Evolutionary conservation across 2,329 filamentous ascomycete species (phyloP).

Genomic region (Penicillium hordei): DNA sequence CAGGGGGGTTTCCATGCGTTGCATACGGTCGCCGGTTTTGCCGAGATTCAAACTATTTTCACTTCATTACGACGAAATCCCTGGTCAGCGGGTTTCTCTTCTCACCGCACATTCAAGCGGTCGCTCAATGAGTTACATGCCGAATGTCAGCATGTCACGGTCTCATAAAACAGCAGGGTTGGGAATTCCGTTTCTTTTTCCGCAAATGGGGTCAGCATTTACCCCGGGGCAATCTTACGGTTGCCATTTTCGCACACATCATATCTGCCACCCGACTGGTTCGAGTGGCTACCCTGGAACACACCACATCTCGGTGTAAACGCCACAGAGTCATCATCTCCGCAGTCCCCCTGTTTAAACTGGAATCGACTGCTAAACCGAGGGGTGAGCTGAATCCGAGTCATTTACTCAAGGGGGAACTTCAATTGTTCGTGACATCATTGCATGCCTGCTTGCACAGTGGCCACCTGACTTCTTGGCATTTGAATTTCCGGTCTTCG

Average conservation of each 20-base stretch:
- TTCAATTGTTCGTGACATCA: constrained; percentile 31
- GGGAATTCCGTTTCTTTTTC: neutral
- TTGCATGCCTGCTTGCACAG: constrained; percentile 26
- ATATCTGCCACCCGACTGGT: constrained; percentile 22
- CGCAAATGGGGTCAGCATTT: constrained; percentile 1
- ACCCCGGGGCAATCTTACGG: constrained; percentile 4
- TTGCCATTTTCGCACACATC: constrained; percentile 17
- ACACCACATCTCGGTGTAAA: constrained; percentile 2
- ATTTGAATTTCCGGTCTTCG: constrained; percentile 11
- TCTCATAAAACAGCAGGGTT: constrained; percentile 2
- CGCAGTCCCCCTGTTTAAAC: constrained; percentile 13
- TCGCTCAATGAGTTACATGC: constrained; percentile 1
- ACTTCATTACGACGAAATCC: constrained; percentile 7
- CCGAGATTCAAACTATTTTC: constrained; percentile 5
- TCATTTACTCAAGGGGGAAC: constrained; percentile 20
- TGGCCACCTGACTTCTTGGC: constrained; percentile 28
- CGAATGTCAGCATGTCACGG: constrained; percentile 4
- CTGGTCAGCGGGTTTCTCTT: neutral
- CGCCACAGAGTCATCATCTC: constrained; percentile 16
- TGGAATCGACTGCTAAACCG: constrained; percentile 7
- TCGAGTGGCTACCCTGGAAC: constrained; percentile 18
- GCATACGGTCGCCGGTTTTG: constrained; percentile 4
- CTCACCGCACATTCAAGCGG: constrained; percentile 2
- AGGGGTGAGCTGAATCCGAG: constrained; percentile 8
- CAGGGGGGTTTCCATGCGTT: constrained; percentile 1